Percentiles rank a stretch among this genome's conserved stretches.
phyloP scores from a whole-genome alignment of 2,329 filamentous ascomycete genomes.

The Penicillium occitanis region DNA sequence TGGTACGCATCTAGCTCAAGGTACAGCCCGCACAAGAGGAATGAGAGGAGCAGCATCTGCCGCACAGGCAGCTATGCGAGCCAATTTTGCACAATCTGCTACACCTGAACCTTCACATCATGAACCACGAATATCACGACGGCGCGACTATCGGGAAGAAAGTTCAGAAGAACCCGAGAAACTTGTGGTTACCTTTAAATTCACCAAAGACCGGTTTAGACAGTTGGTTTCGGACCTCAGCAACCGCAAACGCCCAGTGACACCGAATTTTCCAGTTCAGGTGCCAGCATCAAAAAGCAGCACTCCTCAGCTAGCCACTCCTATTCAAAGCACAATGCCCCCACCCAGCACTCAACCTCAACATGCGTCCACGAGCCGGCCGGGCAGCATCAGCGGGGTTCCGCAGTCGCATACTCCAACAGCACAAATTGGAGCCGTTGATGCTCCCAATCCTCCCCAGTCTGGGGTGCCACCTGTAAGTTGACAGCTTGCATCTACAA shows the following conservation, averaged over 20 bases:
- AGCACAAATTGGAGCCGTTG: conserved; percentile 47
- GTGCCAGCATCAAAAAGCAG: conserved; percentile 47
- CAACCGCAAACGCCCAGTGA: conserved; percentile 38
- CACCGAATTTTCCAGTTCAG: conserved; percentile 41
- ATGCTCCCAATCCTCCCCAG: conserved; percentile 45
- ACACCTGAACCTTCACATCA: conserved; percentile 73
- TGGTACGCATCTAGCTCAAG: conserved; percentile 63
- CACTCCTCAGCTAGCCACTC: conserved; percentile 52
- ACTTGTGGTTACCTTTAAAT: conserved; percentile 71
- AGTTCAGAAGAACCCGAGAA: conserved; percentile 69
- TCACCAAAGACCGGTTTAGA: conserved; percentile 69
- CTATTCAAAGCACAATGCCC: conserved; percentile 56
- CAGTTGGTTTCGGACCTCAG: conserved; percentile 61
- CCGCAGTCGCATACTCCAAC: conserved; percentile 31
- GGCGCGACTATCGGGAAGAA: conserved; percentile 72
- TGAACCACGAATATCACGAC: conserved; percentile 66
- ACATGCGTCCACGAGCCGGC: conserved; percentile 29
- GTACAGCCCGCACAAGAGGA: conserved; percentile 80
- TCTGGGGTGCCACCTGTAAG: conserved; percentile 47
- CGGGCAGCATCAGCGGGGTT: conserved; percentile 26
- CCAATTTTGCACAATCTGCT: conserved; percentile 73
- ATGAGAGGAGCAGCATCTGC: conserved; percentile 86
- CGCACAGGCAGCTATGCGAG: conserved; percentile 81
- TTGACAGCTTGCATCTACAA: conserved; percentile 22
- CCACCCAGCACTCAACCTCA: conserved; percentile 34